Evolutionary conservation across 495 filamentous ascomycete species (phyloP).

Genomic region (Penicillium daleae): DNA sequence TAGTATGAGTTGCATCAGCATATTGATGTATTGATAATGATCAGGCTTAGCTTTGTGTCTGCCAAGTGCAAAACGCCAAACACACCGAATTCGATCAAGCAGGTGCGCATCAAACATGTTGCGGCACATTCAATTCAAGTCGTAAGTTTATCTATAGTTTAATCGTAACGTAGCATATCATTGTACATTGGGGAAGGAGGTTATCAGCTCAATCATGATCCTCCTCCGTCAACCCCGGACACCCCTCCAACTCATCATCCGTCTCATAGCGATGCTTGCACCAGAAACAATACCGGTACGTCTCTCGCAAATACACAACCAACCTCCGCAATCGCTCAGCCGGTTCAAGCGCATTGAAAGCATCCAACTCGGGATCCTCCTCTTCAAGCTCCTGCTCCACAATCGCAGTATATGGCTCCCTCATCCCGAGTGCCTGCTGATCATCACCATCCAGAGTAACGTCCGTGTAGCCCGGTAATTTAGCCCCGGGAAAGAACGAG

Average conservation of each 20-base stretch:
- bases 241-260: constrained; percentile 72
- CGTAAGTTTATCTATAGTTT: background rate
- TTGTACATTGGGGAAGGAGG: background rate
- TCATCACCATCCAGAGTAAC: constrained; percentile 60
- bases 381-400: constrained; percentile 75
- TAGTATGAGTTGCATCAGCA: constrained; percentile 26
- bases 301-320: constrained; percentile 68
- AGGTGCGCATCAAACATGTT: background rate
- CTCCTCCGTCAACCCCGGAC: constrained; percentile 88
- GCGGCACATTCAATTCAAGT: background rate
- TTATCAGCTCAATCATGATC: constrained; percentile 74
- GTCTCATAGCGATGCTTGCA: constrained; percentile 82
- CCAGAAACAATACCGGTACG: constrained; percentile 91
- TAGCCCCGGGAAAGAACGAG: constrained; percentile 47
- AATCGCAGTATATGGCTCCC: constrained; percentile 40
- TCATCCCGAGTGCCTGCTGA: constrained; percentile 54
- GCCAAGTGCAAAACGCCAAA: background rate
- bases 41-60: constrained; percentile 8
- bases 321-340: constrained; percentile 66
- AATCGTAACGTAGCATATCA: constrained; percentile 6
- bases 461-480: constrained; percentile 57
- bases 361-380: constrained; percentile 84
- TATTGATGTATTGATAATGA: constrained; percentile 18
- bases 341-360: constrained; percentile 70
- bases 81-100: background rate